Percentiles rank a stretch among this genome's conserved stretches.
Conservation (phyloP, 257 asterid genomes). For the Solanum tacnaense region DNA sequence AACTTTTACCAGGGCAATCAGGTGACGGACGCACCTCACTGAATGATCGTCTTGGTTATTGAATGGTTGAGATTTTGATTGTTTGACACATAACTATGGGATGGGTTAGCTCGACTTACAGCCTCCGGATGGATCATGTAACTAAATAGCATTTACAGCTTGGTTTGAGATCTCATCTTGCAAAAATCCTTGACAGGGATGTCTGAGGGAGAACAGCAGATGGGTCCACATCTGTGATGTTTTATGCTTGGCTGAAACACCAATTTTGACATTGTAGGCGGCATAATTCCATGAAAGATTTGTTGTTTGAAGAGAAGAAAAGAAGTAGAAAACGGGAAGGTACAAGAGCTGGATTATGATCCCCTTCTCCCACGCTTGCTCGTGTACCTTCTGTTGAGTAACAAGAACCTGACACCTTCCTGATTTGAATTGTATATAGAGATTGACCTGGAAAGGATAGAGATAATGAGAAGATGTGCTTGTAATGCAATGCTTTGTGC, state of each 20-base stretch:
- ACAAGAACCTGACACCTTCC: neutral
- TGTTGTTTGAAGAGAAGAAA: neutral
- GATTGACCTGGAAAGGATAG: neutral
- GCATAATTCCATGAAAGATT: neutral
- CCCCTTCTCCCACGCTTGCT: neutral
- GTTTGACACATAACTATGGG: neutral
- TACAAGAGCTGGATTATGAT: neutral
- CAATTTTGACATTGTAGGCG: neutral
- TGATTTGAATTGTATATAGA: neutral
- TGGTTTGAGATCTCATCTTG: neutral
- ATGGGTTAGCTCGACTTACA: neutral
- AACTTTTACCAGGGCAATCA: constrained; percentile 62
- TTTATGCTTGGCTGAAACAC: neutral
- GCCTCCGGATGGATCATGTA: neutral
- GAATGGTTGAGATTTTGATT: neutral
- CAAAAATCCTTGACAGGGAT: neutral
- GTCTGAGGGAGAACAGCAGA: neutral
- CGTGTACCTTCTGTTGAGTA: neutral
- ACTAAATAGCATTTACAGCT: neutral
- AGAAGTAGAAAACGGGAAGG: neutral
- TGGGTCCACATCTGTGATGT: neutral
- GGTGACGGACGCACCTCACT: constrained; percentile 91
- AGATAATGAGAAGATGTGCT: neutral
- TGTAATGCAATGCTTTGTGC: neutral
- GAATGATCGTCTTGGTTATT: constrained; percentile 86